Conservation (phyloP, 176 grass and related monocot genomes). For the Cenchrus purpureus region DNA sequence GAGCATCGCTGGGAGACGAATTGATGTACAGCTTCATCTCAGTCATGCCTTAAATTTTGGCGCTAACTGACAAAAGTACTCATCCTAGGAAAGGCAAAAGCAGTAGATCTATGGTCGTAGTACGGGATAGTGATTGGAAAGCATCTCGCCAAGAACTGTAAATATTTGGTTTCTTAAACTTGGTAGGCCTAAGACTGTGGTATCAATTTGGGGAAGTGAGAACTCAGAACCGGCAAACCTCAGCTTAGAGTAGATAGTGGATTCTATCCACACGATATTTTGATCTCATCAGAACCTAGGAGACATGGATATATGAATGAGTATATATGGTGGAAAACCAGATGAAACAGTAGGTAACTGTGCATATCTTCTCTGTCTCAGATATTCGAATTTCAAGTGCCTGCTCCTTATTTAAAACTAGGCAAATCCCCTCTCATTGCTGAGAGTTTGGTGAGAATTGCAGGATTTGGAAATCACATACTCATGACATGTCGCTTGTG, state of each 20-base stretch:
- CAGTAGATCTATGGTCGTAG: slow-evolving; percentile 4
- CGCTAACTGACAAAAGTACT: slow-evolving; percentile 6
- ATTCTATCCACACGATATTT: not conserved
- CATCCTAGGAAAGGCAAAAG: slow-evolving; percentile 8
- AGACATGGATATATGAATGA: slow-evolving; percentile 19
- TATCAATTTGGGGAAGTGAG: not conserved
- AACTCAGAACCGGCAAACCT: slow-evolving; percentile 6
- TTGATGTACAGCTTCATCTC: slow-evolving; percentile 39
- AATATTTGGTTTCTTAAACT: slow-evolving; percentile 21
- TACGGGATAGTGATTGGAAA: not conserved
- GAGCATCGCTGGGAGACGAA: slow-evolving; percentile 32
- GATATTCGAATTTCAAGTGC: not conserved
- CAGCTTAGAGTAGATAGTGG: not conserved
- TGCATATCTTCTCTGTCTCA: no score
- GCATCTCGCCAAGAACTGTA: slow-evolving; percentile 1
- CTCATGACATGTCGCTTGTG: no score
- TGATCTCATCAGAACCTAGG: slow-evolving; percentile 14
- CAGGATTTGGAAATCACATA: no score
- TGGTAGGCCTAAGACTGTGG: not conserved
- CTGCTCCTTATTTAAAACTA: not conserved
- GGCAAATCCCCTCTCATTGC: no score
- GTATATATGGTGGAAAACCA: slow-evolving; percentile 19
- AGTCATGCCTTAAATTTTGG: slow-evolving; percentile 35
- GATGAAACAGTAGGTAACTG: no score
- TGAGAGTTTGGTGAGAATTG: no score